Conservation (phyloP, 352 stramenopile genomes). For the Proteromonas lacertae region DNA sequence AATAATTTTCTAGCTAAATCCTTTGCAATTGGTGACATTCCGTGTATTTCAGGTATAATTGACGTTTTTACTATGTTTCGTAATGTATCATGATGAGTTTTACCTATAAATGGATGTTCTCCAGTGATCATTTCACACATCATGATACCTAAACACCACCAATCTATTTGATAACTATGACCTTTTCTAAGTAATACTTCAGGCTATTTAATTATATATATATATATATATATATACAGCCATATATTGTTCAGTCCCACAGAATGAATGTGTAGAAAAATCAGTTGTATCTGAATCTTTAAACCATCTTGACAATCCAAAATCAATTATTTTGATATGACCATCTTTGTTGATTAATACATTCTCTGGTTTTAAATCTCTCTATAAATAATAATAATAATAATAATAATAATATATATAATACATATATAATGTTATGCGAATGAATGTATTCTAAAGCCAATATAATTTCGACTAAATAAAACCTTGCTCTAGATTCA, state of each 20-base stretch:
- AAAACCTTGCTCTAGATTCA: too few species aligned
- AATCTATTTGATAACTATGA: constrained; percentile 24
- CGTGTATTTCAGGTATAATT: too few species aligned
- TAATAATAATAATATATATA: too few species aligned
- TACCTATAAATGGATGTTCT: constrained; percentile 38
- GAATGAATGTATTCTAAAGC: too few species aligned
- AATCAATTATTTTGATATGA: too few species aligned
- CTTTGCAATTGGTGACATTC: too few species aligned
- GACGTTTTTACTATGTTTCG: constrained; percentile 32
- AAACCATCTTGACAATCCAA: not conserved
- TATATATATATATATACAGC: constrained; percentile 40
- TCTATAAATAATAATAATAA: not conserved
- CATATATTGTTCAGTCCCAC: constrained; percentile 44
- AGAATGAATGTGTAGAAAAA: constrained; percentile 12
- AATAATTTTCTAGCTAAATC: too few species aligned
- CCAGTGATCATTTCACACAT: constrained; percentile 53
- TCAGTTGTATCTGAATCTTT: not conserved
- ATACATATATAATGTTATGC: too few species aligned
- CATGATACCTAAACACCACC: constrained; percentile 53
- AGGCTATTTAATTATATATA: not conserved
- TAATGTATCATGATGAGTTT: constrained; percentile 34
- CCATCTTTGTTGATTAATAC: too few species aligned
- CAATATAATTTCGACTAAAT: not conserved
- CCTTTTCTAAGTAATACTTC: too few species aligned
- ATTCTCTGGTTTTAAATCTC: too few species aligned